A percentile compares a stretch with the other conserved stretches of the same genome.
These are phyloP conservation scores for Diutina pseudorugosa DNA, from an alignment of 1,139 yeast species.

Conservation along the genomic window DNA sequence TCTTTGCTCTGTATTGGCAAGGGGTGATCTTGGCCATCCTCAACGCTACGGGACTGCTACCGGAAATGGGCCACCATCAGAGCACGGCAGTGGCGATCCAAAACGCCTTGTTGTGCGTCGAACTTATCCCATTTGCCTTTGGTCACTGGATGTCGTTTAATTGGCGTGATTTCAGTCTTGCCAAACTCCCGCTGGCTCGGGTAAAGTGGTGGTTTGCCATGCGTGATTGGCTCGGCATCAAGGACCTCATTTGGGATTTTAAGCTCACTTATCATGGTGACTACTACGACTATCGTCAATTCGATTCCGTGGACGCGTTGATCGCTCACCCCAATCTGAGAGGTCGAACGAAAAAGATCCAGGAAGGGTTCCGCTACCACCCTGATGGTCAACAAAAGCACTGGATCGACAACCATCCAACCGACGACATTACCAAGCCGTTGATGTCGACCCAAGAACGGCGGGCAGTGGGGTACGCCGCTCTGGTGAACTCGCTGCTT, in stretches of 20 bases:
- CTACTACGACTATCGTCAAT: slow-evolving; percentile 66
- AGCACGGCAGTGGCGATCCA: slow-evolving; percentile 40
- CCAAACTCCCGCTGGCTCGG: slow-evolving; percentile 56
- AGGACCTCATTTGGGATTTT: slow-evolving; percentile 71
- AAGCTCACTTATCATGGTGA: slow-evolving; percentile 56
- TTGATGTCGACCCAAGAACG: not conserved
- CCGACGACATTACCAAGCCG: not conserved
- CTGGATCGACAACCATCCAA: slow-evolving; percentile 40
- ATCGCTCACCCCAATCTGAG: slow-evolving; percentile 58
- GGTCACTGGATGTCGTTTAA: slow-evolving; percentile 85
- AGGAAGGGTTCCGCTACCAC: slow-evolving; percentile 74
- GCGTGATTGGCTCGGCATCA: slow-evolving; percentile 64
- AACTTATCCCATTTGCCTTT: slow-evolving; percentile 73
- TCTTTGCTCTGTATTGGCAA: slow-evolving; percentile 97
- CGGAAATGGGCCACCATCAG: slow-evolving; percentile 22
- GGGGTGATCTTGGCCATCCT: slow-evolving; percentile 59
- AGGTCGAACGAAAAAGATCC: slow-evolving; percentile 60
- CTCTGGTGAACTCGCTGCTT: not conserved
- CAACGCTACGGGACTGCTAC: slow-evolving; percentile 40
- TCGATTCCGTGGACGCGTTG: slow-evolving; percentile 67
- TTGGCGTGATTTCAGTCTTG: slow-evolving; percentile 55
- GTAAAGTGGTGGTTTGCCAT: slow-evolving; percentile 49
- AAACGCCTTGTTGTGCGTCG: slow-evolving; percentile 72
- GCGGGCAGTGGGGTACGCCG: not conserved
- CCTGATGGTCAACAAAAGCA: slow-evolving; percentile 71